phyloP scores from a whole-genome alignment of 1,284 basidiomycete species.

The Agroathelia rolfsii region DNA sequence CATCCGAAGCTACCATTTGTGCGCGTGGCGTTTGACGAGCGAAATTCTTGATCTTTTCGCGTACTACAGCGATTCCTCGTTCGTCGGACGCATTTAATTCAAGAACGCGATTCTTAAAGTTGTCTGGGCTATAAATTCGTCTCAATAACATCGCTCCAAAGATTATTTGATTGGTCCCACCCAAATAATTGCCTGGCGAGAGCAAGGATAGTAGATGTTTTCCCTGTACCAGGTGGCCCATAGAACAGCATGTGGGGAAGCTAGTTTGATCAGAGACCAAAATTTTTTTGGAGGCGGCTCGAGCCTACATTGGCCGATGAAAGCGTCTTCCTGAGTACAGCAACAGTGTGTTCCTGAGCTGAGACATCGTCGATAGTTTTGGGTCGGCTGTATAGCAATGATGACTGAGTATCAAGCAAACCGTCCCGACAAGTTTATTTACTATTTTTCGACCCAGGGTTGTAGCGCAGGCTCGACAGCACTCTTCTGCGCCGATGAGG shows the following conservation, averaged over 20 bases:
- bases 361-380: slow-evolving; percentile 97
- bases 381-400: slow-evolving; percentile 58
- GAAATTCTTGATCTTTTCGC: slow-evolving; percentile 99
- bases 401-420: not conserved
- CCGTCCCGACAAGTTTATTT: slow-evolving; percentile 12
- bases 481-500: slow-evolving; percentile 31
- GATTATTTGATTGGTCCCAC: slow-evolving; percentile 31
- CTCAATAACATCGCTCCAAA: slow-evolving; percentile 4
- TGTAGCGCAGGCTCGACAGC: slow-evolving; percentile 56
- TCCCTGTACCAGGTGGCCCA: slow-evolving; percentile 97
- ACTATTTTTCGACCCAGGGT: slow-evolving; percentile 99
- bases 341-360: slow-evolving; percentile 93
- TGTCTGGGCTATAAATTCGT: slow-evolving; percentile 68
- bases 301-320: slow-evolving; percentile 82
- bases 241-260: slow-evolving; percentile 99
- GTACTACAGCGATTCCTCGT: slow-evolving; percentile 91
- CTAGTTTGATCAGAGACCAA: slow-evolving; percentile 35
- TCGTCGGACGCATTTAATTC: slow-evolving; percentile 99
- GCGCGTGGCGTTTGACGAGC: slow-evolving; percentile 90
- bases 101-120: slow-evolving; percentile 87
- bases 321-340: slow-evolving; percentile 85
- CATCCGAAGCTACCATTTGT: slow-evolving; percentile 64
- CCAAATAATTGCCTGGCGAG: slow-evolving; percentile 92
- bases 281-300: too few species aligned
- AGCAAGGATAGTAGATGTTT: slow-evolving; percentile 97